Evolutionary conservation across 208 protist species (phyloP), one percentile per base, ranked within the genome.

Genomic region (Angomonas deanei): DNA sequence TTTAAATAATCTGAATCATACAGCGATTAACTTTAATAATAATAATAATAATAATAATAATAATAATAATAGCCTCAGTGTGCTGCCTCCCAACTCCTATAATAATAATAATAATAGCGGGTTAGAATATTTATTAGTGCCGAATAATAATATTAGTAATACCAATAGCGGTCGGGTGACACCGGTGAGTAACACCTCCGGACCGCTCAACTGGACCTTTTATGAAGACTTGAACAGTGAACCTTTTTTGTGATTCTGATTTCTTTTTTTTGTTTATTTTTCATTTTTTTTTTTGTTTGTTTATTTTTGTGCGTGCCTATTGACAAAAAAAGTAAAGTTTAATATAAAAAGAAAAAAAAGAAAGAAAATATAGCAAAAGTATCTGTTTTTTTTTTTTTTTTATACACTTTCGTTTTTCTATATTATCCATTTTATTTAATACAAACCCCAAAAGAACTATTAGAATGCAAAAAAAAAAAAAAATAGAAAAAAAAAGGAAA

Each of bases 141-240:
- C 36, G 36, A n/a, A 8, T 8, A 8, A 8, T 15, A 42, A 15
- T 42, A 15, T 15, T 42, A 42, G 36, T 15, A 15, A 42, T 42
- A 42, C n/a, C n/a, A n/a, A n/a, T n/a, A n/a, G n/a, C n/a, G n/a
- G n/a, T n/a, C n/a, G 36, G 15, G 11, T 42, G 36, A 42, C 36
- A n/a, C 36, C 36, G 36, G 11, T 42, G 36, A 42, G 36, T 42
- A n/a, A n/a, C 15, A 42, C 36, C 15, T 42, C 36, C 15, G 36
- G 70, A 26, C 70, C 71, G 0, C 31, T 78, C 2, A 62, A 78
- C 52, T 82, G 76, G 76, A 68, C 59, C n/a, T 82, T 74, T 28
- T 74, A 72, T 54, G 71, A 64, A 8, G 68, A 78, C 27, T 24
- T 82, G 26, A 70, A 77, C 10, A 71, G 15, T 15, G 11, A 42